phyloP scores from a whole-genome alignment of 345 rosid genomes.

The Hibiscus syriacus region DNA sequence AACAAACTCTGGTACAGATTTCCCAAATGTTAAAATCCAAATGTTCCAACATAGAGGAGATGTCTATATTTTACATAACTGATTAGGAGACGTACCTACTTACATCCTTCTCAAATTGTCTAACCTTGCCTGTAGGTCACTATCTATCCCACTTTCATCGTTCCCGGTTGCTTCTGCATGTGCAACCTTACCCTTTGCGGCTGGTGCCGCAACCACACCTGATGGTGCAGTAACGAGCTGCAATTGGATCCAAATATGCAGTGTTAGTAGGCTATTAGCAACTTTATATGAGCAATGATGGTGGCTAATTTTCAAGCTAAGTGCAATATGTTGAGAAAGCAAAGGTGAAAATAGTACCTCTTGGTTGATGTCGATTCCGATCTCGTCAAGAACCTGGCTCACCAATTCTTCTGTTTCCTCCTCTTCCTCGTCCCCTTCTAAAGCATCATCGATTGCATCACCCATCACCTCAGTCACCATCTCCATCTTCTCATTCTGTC shows the following conservation, averaged over 20 bases:
- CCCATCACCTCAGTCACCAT: constrained; percentile 74
- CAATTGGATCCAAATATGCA: background rate
- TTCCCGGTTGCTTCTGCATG: constrained; percentile 45
- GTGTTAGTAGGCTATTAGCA: background rate
- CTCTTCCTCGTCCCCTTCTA: constrained; percentile 81
- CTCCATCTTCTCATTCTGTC: constrained; percentile 81
- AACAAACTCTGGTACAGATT: constrained; percentile 4
- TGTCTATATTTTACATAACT: constrained; percentile 15
- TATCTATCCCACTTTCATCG: constrained; percentile 56
- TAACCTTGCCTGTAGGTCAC: constrained; percentile 67
- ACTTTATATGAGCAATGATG: background rate
- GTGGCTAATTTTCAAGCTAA: no score
- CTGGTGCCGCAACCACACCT: constrained; percentile 47
- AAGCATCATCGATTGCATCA: constrained; percentile 69
- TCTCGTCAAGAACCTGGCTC: constrained; percentile 73
- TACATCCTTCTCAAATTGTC: constrained; percentile 70
- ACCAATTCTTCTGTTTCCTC: constrained; percentile 73
- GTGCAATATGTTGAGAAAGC: background rate
- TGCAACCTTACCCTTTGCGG: constrained; percentile 51
- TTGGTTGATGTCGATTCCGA: constrained; percentile 52
- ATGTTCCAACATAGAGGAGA: constrained; percentile 1
- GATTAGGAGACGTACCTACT: background rate
- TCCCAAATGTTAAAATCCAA: constrained; percentile 18
- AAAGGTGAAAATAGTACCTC: constrained; percentile 35
- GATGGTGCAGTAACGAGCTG: constrained; percentile 42